phyloP scores from a whole-genome alignment of 1,284 basidiomycete genomes.

The Apiotrichum gamsii region DNA sequence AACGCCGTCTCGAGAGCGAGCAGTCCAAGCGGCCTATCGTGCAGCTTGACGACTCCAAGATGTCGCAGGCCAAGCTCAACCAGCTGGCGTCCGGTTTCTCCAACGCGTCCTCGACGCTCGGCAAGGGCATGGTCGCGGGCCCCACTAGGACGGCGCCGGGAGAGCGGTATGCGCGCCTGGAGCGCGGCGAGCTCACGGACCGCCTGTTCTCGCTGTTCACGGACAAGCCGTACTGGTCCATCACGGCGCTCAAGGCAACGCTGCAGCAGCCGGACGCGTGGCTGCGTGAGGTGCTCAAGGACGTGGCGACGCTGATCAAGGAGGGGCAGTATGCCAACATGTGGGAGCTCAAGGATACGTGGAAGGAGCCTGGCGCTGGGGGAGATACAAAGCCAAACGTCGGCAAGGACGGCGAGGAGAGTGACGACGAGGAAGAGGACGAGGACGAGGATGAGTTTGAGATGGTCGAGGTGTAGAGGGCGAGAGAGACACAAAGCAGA shows the following conservation, averaged over 20 bases:
- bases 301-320: constrained; percentile 74
- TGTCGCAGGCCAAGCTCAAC: constrained; percentile 37
- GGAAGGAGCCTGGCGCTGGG: constrained; percentile 17
- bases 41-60: constrained; percentile 42
- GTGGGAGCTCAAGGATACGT: constrained; percentile 41
- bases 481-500: not conserved
- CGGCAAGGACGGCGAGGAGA: constrained; percentile 7
- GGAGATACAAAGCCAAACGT: constrained; percentile 4
- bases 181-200: constrained; percentile 77
- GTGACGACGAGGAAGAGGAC: constrained; percentile 14
- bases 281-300: constrained; percentile 75
- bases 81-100: constrained; percentile 36
- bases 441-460: constrained; percentile 26
- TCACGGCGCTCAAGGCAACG: constrained; percentile 69
- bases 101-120: constrained; percentile 31
- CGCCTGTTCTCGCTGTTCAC: constrained; percentile 74
- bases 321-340: constrained; percentile 58
- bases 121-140: constrained; percentile 32
- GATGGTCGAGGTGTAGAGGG: constrained; percentile 12
- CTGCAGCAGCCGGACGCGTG: constrained; percentile 89
- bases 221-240: constrained; percentile 72
- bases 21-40: constrained; percentile 48
- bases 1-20: constrained; percentile 44
- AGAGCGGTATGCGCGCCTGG: constrained; percentile 84
- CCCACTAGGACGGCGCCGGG: constrained; percentile 26